A percentile compares a stretch with the other conserved stretches of the same genome.
Conservation (phyloP, 305 asterid species). For the Rubia balearica region DNA sequence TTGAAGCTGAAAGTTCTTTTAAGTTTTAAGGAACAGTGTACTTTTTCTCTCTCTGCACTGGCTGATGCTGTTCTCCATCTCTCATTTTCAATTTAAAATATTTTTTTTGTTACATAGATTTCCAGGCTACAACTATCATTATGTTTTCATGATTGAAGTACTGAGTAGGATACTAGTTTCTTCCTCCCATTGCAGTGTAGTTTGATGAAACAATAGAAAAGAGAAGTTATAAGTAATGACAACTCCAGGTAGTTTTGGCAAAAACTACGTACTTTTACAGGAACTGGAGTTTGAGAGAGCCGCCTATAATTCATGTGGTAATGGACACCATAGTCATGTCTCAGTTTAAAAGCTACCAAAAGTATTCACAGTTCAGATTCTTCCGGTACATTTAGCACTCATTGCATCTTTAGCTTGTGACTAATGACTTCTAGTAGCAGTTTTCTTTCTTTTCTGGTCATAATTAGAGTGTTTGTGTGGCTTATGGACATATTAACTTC, state of each 20-base stretch:
- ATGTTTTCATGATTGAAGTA: not conserved
- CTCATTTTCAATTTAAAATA: not conserved
- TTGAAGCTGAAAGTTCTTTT: slow-evolving; percentile 2
- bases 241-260: not conserved
- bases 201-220: not conserved
- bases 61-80: slow-evolving; percentile 1
- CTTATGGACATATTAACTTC: not conserved
- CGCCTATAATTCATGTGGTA: not conserved
- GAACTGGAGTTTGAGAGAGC: not conserved
- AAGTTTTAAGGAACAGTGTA: not conserved
- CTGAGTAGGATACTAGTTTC: not conserved
- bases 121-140: not conserved
- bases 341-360: too few relatives aligned
- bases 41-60: slow-evolving; percentile 1
- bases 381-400: not conserved
- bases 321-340: not conserved
- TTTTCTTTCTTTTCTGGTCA: not conserved
- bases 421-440: not conserved
- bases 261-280: not conserved
- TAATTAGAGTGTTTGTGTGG: not conserved
- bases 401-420: not conserved
- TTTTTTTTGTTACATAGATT: not conserved
- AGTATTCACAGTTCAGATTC: too few relatives aligned
- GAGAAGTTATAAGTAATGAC: not conserved
- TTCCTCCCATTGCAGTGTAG: not conserved